Evolutionary conservation across 805 yeast species (phyloP), one percentile per base, ranked within the genome.

Genomic region (Kodamaea hsintzibuensis): DNA sequence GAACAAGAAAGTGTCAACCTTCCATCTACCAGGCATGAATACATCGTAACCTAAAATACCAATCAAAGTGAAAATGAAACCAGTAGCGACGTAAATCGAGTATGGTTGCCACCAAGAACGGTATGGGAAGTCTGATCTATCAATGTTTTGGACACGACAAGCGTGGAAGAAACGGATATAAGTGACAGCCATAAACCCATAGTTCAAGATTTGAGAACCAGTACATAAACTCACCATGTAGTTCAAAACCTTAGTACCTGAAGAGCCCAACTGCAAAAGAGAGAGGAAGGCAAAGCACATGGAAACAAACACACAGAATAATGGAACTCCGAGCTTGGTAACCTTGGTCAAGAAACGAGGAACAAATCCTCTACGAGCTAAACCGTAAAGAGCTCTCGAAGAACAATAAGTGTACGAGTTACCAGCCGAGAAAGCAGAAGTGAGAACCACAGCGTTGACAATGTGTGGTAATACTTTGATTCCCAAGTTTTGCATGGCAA

Each of bases 381-480:
- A 70, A 44, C 80, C 78, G 66, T 84, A 85, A 18, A 89, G 72
- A 0, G 88, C 77, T 65, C 82, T 66, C 7, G 91, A 81, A 0
- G 93, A 85, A 56, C 91, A 85, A 63, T 83, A 89, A 39, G 88
- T 82, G 67, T 85, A 87, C 0, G 79, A 72, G 59, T 77, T 76
- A 60, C 80, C 82, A 47, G 72, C 75, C 6, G 77, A 72, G 14
- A 76, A 72, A 7, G 87, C 88, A 44, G 88, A 83, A 7, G 89
- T 76, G 49, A 91, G 77, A 52, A 91, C 78, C 22, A 89, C 81
- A 0, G 83, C 96, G 69, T 91, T 91, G 54, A 91, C 90, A 55
- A 91, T 79, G 63, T 86, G 82, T 30, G 96, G 96, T 50, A 91
- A 74, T 0, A 81, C 85, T 27, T 74, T 81, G 53, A 91, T 87